Percentiles rank a stretch among this genome's conserved stretches.
These are phyloP conservation scores for Gelatoporia subvermispora DNA, from an alignment of 768 basidiomycete species.

Conservation along the genomic window DNA sequence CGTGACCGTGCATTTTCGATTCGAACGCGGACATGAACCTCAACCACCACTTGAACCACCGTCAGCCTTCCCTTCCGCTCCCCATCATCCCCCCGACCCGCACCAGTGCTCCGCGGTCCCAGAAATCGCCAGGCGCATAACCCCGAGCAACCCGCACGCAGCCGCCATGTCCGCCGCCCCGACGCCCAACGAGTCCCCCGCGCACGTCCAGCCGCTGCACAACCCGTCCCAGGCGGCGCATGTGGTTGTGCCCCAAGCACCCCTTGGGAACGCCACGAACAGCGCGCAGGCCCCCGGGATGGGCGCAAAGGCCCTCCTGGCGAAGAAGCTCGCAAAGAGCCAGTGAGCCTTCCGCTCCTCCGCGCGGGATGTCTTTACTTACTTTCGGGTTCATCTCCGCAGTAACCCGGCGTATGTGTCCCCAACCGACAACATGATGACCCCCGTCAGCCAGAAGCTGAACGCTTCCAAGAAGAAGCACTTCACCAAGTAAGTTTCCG, in stretches of 20 bases:
- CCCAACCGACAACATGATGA: constrained; percentile 93
- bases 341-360: constrained; percentile 47
- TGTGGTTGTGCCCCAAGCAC: constrained; percentile 74
- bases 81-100: not conserved
- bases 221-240: constrained; percentile 79
- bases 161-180: constrained; percentile 44
- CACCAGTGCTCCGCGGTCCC: not conserved
- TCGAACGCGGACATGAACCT: constrained; percentile 8
- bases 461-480: constrained; percentile 90
- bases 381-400: constrained; percentile 11
- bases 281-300: constrained; percentile 61
- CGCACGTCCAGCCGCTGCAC: constrained; percentile 77
- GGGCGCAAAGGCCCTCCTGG: constrained; percentile 88
- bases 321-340: constrained; percentile 88
- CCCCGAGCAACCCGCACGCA: not conserved
- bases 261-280: constrained; percentile 62
- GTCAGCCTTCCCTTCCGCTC: not conserved
- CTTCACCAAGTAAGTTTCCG: constrained; percentile 73
- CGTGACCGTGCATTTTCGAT: constrained; percentile 18
- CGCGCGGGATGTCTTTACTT: constrained; percentile 6
- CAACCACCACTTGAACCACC: constrained; percentile 9
- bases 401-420: constrained; percentile 89
- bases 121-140: too few relatives aligned
- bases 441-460: constrained; percentile 89
- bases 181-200: constrained; percentile 66